Conservation (phyloP, 2,329 filamentous ascomycete species). For the Colletotrichum sp. region DNA sequence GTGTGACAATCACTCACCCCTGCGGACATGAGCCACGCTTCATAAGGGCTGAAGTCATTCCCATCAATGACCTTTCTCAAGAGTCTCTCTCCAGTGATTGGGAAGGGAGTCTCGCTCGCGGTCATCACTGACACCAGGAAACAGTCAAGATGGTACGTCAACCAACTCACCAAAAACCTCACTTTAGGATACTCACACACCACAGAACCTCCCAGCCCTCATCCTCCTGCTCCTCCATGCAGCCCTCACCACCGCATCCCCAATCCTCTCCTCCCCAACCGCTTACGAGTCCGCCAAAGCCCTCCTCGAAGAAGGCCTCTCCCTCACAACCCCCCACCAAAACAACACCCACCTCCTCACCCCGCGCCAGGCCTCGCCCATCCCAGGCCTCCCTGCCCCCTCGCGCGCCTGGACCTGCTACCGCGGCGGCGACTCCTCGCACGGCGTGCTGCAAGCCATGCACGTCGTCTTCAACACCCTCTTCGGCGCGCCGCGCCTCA, state of each 20-base stretch:
- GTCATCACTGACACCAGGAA: neutral
- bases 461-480: neutral
- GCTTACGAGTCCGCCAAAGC: neutral
- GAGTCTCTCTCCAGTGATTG: neutral
- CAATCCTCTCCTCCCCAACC: neutral
- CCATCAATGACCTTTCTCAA: neutral
- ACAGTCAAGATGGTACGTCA: neutral
- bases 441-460: neutral
- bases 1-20: neutral
- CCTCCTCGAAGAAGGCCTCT: no score
- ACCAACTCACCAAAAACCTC: neutral
- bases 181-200: neutral
- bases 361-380: neutral
- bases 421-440: neutral
- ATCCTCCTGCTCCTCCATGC: neutral
- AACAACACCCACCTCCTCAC: neutral
- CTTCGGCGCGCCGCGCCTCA: neutral
- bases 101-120: neutral
- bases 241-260: neutral
- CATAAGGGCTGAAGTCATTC: neutral
- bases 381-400: neutral
- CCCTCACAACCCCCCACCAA: neutral
- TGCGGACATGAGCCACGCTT: fast-evolving
- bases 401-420: neutral
- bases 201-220: neutral